Base-by-base conservation (phyloP, 139 green algal species). In the Auxenochlorella pyrenoidosa region DNA sequence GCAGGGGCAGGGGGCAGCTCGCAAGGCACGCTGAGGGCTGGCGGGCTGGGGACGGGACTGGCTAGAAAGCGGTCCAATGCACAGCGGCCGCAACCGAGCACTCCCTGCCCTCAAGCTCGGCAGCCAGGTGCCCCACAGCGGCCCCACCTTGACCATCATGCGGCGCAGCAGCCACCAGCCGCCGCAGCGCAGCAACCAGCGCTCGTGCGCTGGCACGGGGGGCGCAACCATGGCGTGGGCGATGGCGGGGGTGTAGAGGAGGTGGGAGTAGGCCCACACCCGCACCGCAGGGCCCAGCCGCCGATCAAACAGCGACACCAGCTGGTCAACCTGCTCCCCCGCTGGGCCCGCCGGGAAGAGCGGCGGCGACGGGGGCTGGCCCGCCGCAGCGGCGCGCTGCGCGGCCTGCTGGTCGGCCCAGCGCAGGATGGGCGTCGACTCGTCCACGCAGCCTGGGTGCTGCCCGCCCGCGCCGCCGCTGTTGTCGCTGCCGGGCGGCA, bases 191-290 rank as follows among this genome's bases (percentile, higher is more conserved):
- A 86, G 5, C 43, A 51, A 0, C 26, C 47, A 15, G 44, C 66
- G 44, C 82, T 86, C 66, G 8, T 32, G 36, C 10, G 79, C 34
- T 0, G 79, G 79, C 54, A 84, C 79, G 2, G 82, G 66, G 13
- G 80, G 40, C 60, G 68, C 66, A 0, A 58, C 44, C 66, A 86
- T 79, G 34, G 68, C 82, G 2, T 68, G 3, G 13, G 44, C 68
- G 22, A 79, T 54, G 30, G 24, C 4, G 4, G 43, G 66, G 0
- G 60, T 86, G 82, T 72, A 86, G 16, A 86, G 66, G 21, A 86
- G 44, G 82, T 79, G 68, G 32, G 82, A 86, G 44, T 86, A 86
- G 44, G 44, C 82, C 66, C 66, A 86, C 30, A 36, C 16, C 21
- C 66, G 66, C 6, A 68, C 71, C 8, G 66, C 44, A 6, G 34